Percentiles rank a stretch among this genome's conserved stretches.
These are phyloP conservation scores for Takakia lepidozioides DNA, from an alignment of 225 moss, liverwort and hornwort species.

Conservation along the genomic window DNA sequence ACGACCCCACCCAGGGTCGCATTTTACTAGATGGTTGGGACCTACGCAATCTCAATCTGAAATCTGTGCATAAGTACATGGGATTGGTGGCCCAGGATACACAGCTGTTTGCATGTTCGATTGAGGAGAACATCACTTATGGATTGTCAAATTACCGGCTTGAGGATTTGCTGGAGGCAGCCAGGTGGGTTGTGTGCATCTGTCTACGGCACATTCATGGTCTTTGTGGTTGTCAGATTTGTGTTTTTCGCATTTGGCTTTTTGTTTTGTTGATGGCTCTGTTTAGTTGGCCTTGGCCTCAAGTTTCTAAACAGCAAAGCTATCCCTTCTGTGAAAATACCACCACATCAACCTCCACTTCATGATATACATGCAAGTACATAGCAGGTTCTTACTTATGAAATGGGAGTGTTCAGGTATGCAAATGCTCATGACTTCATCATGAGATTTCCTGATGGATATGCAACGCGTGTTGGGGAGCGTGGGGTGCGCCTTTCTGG, in stretches of 20 bases:
- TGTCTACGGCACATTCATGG: too few species aligned
- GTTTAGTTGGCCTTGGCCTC: too few species aligned
- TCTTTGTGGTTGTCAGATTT: too few species aligned
- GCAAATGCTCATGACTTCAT: constrained; percentile 99
- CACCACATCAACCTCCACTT: too few species aligned
- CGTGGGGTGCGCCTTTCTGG: constrained; percentile 95
- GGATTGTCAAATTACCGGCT: constrained; percentile 51
- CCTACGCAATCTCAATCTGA: constrained; percentile 70
- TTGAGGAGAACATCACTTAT: constrained; percentile 94
- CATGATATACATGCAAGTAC: too few species aligned
- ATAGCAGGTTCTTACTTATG: too few species aligned
- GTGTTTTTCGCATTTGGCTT: too few species aligned
- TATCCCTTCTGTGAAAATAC: too few species aligned
- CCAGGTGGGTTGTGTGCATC: constrained; percentile 27
- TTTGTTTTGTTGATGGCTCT: too few species aligned
- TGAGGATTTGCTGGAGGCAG: constrained; percentile 82
- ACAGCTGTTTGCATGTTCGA: constrained; percentile 99
- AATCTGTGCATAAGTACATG: constrained; percentile 97
- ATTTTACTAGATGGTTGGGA: constrained; percentile 92
- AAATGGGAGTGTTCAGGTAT: constrained; percentile 23
- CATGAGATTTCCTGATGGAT: constrained; percentile 90
- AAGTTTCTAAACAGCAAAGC: too few species aligned
- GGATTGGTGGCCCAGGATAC: constrained; percentile 98
- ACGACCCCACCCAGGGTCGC: constrained; percentile 72
- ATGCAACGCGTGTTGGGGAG: constrained; percentile 93